Conservation (phyloP, 2,329 filamentous ascomycete genomes). For the Pseudomassariella vexata region DNA sequence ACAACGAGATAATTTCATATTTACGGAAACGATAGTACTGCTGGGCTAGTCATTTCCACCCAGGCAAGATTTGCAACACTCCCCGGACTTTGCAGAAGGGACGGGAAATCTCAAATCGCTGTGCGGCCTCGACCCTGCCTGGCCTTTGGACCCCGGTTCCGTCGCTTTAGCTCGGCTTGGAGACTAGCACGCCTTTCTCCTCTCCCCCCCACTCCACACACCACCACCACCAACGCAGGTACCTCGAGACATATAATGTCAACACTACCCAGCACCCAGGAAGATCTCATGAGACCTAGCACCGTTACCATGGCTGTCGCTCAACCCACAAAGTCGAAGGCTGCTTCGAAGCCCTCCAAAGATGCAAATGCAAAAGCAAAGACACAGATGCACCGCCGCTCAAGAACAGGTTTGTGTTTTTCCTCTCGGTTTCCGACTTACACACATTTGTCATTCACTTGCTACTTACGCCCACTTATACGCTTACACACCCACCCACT, state of each 20-base stretch:
- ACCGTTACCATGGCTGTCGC: slow-evolving; percentile 57
- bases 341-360: slow-evolving; percentile 45
- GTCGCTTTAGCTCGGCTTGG: slow-evolving; percentile 36
- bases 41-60: slow-evolving; percentile 19
- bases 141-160: no score
- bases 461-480: slow-evolving; percentile 11
- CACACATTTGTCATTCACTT: slow-evolving; percentile 11
- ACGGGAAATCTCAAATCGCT: slow-evolving; percentile 13
- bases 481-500: slow-evolving; percentile 14
- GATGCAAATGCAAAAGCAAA: slow-evolving; percentile 59
- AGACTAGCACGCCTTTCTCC: slow-evolving; percentile 21
- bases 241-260: slow-evolving; percentile 47
- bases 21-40: slow-evolving; percentile 15
- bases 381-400: slow-evolving; percentile 87
- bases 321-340: slow-evolving; percentile 53
- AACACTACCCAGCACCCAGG: slow-evolving; percentile 54
- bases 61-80: slow-evolving; percentile 14
- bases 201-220: slow-evolving; percentile 18
- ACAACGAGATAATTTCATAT: slow-evolving; percentile 34
- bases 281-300: slow-evolving; percentile 42
- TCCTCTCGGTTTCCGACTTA: slow-evolving; percentile 21
- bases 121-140: no score
- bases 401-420: slow-evolving; percentile 76
- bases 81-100: no score
- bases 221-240: no score